Evolutionary conservation across 805 yeast genomes (phyloP).

Genomic region (Cyberlindnera samutprakarnensis): DNA sequence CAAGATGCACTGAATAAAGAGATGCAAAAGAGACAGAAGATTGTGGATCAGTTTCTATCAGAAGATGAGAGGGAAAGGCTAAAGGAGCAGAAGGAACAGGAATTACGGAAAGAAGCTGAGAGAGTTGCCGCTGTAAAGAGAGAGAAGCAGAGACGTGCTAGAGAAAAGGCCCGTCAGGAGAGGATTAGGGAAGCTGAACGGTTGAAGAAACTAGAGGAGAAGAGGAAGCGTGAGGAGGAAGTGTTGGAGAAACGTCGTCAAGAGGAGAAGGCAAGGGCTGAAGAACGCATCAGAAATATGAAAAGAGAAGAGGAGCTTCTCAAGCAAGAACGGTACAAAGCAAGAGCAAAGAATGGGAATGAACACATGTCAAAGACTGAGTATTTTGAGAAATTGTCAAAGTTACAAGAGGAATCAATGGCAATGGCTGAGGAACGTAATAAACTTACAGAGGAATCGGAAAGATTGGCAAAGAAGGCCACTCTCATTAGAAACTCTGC

Average conservation of each 20-base stretch:
- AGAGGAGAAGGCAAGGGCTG: slow-evolving; percentile 7
- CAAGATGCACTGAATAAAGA: slow-evolving; percentile 4
- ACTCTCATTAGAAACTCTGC: slow-evolving; percentile 10
- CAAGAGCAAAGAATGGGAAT: neutral
- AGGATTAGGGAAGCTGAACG: slow-evolving; percentile 2
- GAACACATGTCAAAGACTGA: slow-evolving; percentile 4
- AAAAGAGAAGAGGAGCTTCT: slow-evolving; percentile 4
- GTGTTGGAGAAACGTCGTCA: slow-evolving; percentile 10
- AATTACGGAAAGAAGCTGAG: slow-evolving; percentile 1
- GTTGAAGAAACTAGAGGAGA: slow-evolving; percentile 5
- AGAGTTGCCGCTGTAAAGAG: slow-evolving; percentile 1
- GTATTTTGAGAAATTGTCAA: slow-evolving; percentile 3
- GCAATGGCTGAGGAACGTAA: slow-evolving; percentile 5
- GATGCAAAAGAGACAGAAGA: neutral
- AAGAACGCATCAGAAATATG: slow-evolving; percentile 5
- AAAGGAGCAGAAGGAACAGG: slow-evolving; percentile 1
- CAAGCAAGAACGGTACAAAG: neutral
- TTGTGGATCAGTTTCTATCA: neutral
- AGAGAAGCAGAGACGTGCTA: slow-evolving; percentile 1
- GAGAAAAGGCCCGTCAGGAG: slow-evolving; percentile 1
- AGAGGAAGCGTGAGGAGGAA: slow-evolving; percentile 4
- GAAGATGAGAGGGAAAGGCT: neutral
- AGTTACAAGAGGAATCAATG: slow-evolving; percentile 3
- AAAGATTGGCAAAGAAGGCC: slow-evolving; percentile 2
- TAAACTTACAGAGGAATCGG: slow-evolving; percentile 3